Evolutionary conservation across 73 alveolate genomes (phyloP).

Genomic region (Blepharisma stoltei): DNA sequence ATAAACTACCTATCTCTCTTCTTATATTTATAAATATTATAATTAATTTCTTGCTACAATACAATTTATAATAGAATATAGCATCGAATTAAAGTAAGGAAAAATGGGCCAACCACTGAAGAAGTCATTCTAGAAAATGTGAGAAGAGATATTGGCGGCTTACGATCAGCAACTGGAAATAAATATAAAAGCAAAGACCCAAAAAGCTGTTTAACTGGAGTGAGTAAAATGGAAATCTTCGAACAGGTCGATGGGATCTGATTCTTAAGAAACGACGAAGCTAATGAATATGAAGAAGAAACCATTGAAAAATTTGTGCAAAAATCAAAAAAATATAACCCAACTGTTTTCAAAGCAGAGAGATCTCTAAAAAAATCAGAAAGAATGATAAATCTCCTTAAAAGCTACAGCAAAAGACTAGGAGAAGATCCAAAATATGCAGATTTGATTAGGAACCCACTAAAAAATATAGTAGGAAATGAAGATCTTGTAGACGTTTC

Average conservation of each 20-base stretch:
- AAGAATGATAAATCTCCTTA: constrained; percentile 3
- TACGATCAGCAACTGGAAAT: neutral
- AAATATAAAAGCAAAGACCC: neutral
- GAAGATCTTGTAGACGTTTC: constrained; percentile 13
- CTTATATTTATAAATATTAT: too few species aligned
- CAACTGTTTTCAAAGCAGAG: neutral
- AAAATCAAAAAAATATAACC: neutral
- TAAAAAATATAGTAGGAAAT: constrained; percentile 12
- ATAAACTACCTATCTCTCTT: constrained; percentile 11
- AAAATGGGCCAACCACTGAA: constrained; percentile 21
- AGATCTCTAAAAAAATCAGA: constrained; percentile 1
- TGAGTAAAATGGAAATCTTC: constrained; percentile 11
- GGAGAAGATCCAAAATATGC: neutral
- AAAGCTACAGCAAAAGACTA: neutral
- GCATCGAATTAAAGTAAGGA: too few species aligned
- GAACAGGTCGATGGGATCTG: neutral
- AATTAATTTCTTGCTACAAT: too few species aligned
- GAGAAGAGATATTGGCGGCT: neutral
- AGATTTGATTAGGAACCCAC: neutral
- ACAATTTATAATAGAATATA: too few species aligned
- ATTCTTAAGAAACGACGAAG: neutral
- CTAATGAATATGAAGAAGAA: neutral
- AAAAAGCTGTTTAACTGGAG: neutral
- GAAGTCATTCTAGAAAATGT: neutral
- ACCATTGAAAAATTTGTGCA: neutral